Evolutionary conservation across 2,329 filamentous ascomycete species (phyloP), one percentile per base, ranked within the genome.

Genomic region (Ilyonectria sp.): DNA sequence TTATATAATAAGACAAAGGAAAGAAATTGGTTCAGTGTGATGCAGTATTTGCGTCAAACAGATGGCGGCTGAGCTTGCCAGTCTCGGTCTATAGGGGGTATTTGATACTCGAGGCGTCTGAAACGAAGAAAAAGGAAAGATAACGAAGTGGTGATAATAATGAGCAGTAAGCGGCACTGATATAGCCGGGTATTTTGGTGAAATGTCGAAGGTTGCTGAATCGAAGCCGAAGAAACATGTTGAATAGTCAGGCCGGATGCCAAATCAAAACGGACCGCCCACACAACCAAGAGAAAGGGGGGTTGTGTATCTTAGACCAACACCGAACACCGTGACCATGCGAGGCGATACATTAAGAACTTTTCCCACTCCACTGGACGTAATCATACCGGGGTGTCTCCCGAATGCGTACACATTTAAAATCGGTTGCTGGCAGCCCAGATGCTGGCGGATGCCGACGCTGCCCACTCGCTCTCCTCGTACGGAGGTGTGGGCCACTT

Each of bases 401-500:
- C 52, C 58, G 40, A 52, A 60, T 65, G 56, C 70, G 62, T 68
- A 67, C 21, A 59, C 62, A 37, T 59, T 80, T 82, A 91, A 75
- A 91, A 88, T 72, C 88, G 86, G 79, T 87, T 91, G 70, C 92
- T 89, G 35, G 91, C 90, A 60, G 92, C 91, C 85, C 93, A 92
- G 72, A 95, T 94, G 81, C 92, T 94, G 6, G 93, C 92, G 11
- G 94, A 90, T 33, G 94, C 93, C 47, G 93, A 92, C 9, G 92
- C 90, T 19, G 92, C 94, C 95, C 95, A 98, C 79, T 97, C 95
- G 70, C 91, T 91, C 75, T 97, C 95, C 77, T 97, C 95, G 74
- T 98, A 97, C 4, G 96, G 95, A 23, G 96, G 96, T 17, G 96
- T 98, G 3, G 95, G 95, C 92, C 95, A 98, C 82, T 97, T 96